Percentiles rank a stretch among this genome's conserved stretches.
phyloP scores from a whole-genome alignment of 345 rosid species.

The Orychophragmus violaceus region DNA sequence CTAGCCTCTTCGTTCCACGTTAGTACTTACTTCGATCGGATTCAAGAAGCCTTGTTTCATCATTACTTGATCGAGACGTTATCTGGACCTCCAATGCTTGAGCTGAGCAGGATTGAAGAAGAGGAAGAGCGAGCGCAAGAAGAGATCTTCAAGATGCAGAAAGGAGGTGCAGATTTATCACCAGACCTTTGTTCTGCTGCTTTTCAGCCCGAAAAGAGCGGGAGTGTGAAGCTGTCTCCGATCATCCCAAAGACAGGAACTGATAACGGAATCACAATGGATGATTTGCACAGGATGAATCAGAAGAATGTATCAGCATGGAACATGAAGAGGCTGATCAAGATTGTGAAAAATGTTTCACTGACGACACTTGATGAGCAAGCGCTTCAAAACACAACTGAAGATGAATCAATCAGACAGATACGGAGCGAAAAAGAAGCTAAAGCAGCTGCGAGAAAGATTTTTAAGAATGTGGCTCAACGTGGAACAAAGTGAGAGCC shows the following conservation, averaged over 20 bases:
- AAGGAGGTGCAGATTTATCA: slow-evolving; percentile 55
- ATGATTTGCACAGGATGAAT: slow-evolving; percentile 63
- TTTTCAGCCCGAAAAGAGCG: slow-evolving; percentile 38
- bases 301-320: slow-evolving; percentile 82
- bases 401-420: slow-evolving; percentile 50
- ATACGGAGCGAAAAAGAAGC: slow-evolving; percentile 81
- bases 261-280: slow-evolving; percentile 45
- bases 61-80: slow-evolving; percentile 77
- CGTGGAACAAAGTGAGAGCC: slow-evolving; percentile 46
- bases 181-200: slow-evolving; percentile 47
- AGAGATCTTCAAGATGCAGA: slow-evolving; percentile 48
- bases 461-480: slow-evolving; percentile 64
- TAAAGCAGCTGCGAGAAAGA: slow-evolving; percentile 80
- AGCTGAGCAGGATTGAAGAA: slow-evolving; percentile 40
- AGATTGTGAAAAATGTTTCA: slow-evolving; percentile 63
- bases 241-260: slow-evolving; percentile 27
- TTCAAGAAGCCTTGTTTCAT: slow-evolving; percentile 70
- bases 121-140: slow-evolving; percentile 45
- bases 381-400: slow-evolving; percentile 29
- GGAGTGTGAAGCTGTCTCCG: slow-evolving; percentile 34
- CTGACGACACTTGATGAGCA: slow-evolving; percentile 83
- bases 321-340: slow-evolving; percentile 95
- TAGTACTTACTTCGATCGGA: slow-evolving; percentile 85
- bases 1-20: slow-evolving; percentile 89
- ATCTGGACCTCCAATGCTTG: slow-evolving; percentile 71